Conservation (phyloP, 345 rosid species). For the Cardamine chenopodiifolia region DNA sequence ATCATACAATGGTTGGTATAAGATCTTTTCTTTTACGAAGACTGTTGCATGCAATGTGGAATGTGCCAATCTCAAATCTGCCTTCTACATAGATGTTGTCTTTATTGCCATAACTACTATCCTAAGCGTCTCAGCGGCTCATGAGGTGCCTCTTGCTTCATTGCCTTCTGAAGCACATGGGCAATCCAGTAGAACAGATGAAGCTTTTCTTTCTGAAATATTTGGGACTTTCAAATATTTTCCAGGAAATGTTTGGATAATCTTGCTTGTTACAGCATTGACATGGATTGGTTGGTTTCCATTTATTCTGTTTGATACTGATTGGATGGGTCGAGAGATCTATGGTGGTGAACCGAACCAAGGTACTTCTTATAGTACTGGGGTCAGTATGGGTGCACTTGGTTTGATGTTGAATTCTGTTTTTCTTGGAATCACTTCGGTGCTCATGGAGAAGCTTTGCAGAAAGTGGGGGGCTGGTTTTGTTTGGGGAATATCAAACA, state of each 20-base stretch:
- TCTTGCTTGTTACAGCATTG: slow-evolving; percentile 77
- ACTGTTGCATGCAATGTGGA: slow-evolving; percentile 73
- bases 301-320: slow-evolving; percentile 88
- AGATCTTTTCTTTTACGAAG: slow-evolving; percentile 73
- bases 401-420: slow-evolving; percentile 92
- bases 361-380: slow-evolving; percentile 63
- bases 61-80: slow-evolving; percentile 95
- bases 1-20: slow-evolving; percentile 85
- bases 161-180: slow-evolving; percentile 51
- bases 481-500: slow-evolving; percentile 84
- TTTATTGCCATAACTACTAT: slow-evolving; percentile 69
- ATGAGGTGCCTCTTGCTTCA: slow-evolving; percentile 59
- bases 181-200: slow-evolving; percentile 55
- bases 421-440: slow-evolving; percentile 86
- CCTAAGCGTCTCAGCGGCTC: slow-evolving; percentile 67
- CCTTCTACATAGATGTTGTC: slow-evolving; percentile 72
- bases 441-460: slow-evolving; percentile 92
- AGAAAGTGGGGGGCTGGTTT: slow-evolving; percentile 97
- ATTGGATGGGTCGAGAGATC: slow-evolving; percentile 98
- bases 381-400: slow-evolving; percentile 90
- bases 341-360: slow-evolving; percentile 82
- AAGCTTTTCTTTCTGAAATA: slow-evolving; percentile 91
- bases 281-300: slow-evolving; percentile 98
- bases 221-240: slow-evolving; percentile 88
- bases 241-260: slow-evolving; percentile 58